A percentile compares a stretch with the other conserved stretches of the same genome.
Evolutionary conservation across 208 protist genomes (phyloP).

Genomic region (Acanthamoeba castellanii): DNA sequence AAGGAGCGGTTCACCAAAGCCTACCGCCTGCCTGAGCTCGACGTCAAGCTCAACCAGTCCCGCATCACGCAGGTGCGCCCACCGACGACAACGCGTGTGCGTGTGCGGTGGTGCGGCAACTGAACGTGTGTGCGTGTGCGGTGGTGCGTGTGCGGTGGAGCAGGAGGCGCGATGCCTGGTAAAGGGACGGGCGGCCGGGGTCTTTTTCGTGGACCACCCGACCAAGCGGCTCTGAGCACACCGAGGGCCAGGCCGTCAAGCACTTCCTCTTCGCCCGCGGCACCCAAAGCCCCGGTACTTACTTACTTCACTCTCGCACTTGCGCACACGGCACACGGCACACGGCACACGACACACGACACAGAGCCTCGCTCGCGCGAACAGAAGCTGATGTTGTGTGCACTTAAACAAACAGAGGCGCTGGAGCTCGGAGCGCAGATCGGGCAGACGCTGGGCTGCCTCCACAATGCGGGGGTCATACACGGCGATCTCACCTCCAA

Average conservation of each 20-base stretch:
- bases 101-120: too few relatives aligned
- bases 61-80: slow-evolving; percentile 71
- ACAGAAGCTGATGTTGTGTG: too few relatives aligned
- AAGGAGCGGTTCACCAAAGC: slow-evolving; percentile 91
- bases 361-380: too few relatives aligned
- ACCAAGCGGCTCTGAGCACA: slow-evolving; percentile 77
- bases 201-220: slow-evolving; percentile 78
- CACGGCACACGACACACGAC: neutral
- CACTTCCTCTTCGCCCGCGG: neutral
- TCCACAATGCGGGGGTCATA: slow-evolving; percentile 95
- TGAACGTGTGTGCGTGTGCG: too few relatives aligned
- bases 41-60: slow-evolving; percentile 81
- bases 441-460: slow-evolving; percentile 91
- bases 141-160: neutral
- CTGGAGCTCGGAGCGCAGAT: slow-evolving; percentile 88
- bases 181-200: slow-evolving; percentile 58
- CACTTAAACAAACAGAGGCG: neutral
- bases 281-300: neutral
- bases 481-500: slow-evolving; percentile 99
- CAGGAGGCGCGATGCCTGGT: slow-evolving; percentile 75
- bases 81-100: neutral
- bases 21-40: slow-evolving; percentile 89
- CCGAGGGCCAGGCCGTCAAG: slow-evolving; percentile 83
- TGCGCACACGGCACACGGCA: neutral
- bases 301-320: neutral